Percentiles rank a stretch among this genome's conserved stretches.
Evolutionary conservation across 202 grass and related monocot species (phyloP).

Genomic region (Zoysia matrella): DNA sequence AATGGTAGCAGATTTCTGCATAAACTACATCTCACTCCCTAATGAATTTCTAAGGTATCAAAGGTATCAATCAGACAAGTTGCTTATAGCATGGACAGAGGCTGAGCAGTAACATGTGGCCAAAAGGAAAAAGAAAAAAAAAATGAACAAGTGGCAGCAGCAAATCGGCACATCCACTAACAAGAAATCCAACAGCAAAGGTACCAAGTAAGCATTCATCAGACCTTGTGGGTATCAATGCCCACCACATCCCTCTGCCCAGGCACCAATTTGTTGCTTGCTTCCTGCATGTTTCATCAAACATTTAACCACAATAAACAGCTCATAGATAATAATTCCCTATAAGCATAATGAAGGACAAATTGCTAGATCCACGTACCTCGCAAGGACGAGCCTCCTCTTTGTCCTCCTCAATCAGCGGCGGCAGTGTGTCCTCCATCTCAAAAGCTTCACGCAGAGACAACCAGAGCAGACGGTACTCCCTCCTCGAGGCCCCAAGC

Average conservation of each 20-base stretch:
- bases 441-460: conserved; percentile 64
- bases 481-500: conserved; percentile 74
- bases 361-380: conserved; percentile 32
- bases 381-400: conserved; percentile 48
- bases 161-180: background rate
- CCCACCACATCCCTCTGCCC: background rate
- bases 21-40: background rate
- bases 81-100: background rate
- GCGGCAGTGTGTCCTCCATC: conserved; percentile 64
- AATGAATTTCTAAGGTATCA: background rate
- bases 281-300: conserved; percentile 47
- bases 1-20: background rate
- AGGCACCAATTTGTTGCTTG: conserved; percentile 23
- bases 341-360: background rate
- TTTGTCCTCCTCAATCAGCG: conserved; percentile 73
- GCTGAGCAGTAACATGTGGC: background rate
- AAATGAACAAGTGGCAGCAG: background rate
- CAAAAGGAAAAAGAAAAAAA: background rate
- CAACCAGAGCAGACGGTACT: conserved; percentile 84
- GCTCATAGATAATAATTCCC: conserved; percentile 4
- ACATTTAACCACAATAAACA: conserved; percentile 17
- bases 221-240: conserved; percentile 27
- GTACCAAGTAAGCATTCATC: conserved; percentile 21
- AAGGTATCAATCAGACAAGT: background rate
- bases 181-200: background rate